Evolutionary conservation across 306 rosid species (phyloP).

Genomic region (Quercus wislizeni): DNA sequence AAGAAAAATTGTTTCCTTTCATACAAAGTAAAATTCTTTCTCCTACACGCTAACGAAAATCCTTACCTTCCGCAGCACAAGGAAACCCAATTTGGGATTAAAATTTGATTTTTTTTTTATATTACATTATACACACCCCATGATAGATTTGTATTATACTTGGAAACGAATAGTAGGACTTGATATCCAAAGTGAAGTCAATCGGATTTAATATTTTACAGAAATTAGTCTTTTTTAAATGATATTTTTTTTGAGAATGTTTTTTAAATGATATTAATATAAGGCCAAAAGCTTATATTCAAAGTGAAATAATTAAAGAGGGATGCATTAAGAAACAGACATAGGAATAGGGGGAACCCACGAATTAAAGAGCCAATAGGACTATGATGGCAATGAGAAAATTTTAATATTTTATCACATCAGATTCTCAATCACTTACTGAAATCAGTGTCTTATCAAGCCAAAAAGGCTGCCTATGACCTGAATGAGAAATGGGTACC

Average conservation of each 20-base stretch:
- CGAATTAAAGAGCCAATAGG: slow-evolving; percentile 5
- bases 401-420: slow-evolving; percentile 9
- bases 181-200: no score
- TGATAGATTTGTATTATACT: no score
- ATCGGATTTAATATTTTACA: background rate
- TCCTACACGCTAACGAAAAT: no score
- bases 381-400: slow-evolving; percentile 21
- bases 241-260: no score
- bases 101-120: no score
- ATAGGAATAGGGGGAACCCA: background rate
- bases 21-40: no score
- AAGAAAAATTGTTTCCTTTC: no score
- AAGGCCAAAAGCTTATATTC: background rate
- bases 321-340: background rate
- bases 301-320: slow-evolving; percentile 10
- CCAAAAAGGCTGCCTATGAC: slow-evolving; percentile 29
- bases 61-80: no score
- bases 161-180: no score
- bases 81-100: no score
- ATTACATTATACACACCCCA: no score
- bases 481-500: background rate
- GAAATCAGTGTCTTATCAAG: slow-evolving; percentile 46
- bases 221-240: background rate
- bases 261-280: background rate
- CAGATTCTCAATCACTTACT: slow-evolving; percentile 23